Conservation (phyloP, 2,329 filamentous ascomycete genomes). For the Sclerotinia subarctica region DNA sequence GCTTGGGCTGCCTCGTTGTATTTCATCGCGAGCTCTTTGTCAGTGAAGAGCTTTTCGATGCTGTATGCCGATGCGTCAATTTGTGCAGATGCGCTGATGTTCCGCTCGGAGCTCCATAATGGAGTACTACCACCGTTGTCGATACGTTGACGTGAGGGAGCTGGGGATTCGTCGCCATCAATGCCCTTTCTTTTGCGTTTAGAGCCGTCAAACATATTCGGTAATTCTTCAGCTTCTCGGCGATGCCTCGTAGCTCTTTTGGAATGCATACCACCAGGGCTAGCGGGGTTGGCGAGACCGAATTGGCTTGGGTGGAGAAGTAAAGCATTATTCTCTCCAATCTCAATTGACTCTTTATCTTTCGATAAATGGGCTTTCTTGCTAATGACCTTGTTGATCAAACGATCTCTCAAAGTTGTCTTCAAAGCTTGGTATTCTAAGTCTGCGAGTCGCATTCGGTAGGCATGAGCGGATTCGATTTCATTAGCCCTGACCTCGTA, state of each 20-base stretch:
- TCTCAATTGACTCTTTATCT: conserved; percentile 66
- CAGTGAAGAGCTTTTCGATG: conserved; percentile 68
- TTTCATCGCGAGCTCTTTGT: conserved; percentile 64
- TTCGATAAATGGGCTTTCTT: conserved; percentile 63
- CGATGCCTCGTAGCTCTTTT: conserved; percentile 62
- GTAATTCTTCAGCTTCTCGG: conserved; percentile 56
- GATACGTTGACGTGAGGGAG: conserved; percentile 51
- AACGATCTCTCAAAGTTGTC: conserved; percentile 60
- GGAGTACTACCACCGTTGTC: conserved; percentile 58
- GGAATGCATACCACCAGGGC: conserved; percentile 59
- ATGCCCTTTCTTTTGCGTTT: conserved; percentile 60
- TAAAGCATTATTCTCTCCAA: conserved; percentile 62
- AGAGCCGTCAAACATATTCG: conserved; percentile 53
- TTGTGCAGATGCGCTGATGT: conserved; percentile 48
- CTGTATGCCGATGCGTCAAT: conserved; percentile 58
- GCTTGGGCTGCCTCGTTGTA: conserved; percentile 62
- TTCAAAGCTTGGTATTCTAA: conserved; percentile 59
- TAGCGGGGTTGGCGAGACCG: conserved; percentile 61
- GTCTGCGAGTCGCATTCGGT: conserved; percentile 60
- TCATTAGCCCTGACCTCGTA: conserved; percentile 61
- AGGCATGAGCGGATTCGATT: conserved; percentile 56
- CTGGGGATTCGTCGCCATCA: conserved; percentile 63
- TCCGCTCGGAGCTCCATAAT: conserved; percentile 60
- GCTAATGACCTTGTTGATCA: conserved; percentile 62
- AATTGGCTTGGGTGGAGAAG: conserved; percentile 67